These are phyloP conservation scores for Leishmania major DNA, from an alignment of 208 protist species.

Conservation along the genomic window DNA sequence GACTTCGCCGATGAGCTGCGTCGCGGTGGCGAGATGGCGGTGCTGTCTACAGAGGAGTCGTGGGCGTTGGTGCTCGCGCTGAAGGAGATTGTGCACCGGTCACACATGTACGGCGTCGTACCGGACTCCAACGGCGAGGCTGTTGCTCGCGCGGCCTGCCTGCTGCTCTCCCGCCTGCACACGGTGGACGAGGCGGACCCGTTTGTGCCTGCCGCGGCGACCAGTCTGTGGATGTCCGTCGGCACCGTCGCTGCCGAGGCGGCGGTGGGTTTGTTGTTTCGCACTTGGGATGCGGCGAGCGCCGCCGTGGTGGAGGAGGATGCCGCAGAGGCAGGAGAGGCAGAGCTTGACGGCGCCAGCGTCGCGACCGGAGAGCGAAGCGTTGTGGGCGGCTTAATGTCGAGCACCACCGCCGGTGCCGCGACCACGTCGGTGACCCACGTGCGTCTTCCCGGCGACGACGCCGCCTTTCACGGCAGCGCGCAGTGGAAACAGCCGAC, in stretches of 20 bases:
- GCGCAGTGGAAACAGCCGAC: constrained; percentile 43
- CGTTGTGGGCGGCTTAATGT: neutral
- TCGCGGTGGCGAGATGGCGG: constrained; percentile 19
- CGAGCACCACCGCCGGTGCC: neutral
- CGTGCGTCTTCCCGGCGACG: constrained; percentile 37
- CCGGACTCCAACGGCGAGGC: constrained; percentile 66
- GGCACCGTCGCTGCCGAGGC: constrained; percentile 24
- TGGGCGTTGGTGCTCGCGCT: constrained; percentile 71
- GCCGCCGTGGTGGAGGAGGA: constrained; percentile 24
- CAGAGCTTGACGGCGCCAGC: neutral
- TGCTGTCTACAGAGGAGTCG: constrained; percentile 46
- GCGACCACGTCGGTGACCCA: constrained; percentile 2
- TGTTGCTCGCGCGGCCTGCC: constrained; percentile 68
- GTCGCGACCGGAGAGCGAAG: neutral
- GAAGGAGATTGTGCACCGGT: constrained; percentile 74
- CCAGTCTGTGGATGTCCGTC: constrained; percentile 58
- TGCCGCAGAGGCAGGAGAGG: constrained; percentile 13
- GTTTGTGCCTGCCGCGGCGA: constrained; percentile 47
- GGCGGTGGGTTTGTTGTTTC: constrained; percentile 16
- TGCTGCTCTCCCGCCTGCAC: constrained; percentile 69
- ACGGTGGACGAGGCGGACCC: constrained; percentile 63
- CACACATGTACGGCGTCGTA: constrained; percentile 76
- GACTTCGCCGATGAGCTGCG: constrained; percentile 69
- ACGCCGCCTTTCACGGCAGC: constrained; percentile 48
- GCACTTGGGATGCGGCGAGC: constrained; percentile 37